These are phyloP conservation scores for Magnolia sinica DNA, from an alignment of 164 flowering plant species.

Conservation along the genomic window DNA sequence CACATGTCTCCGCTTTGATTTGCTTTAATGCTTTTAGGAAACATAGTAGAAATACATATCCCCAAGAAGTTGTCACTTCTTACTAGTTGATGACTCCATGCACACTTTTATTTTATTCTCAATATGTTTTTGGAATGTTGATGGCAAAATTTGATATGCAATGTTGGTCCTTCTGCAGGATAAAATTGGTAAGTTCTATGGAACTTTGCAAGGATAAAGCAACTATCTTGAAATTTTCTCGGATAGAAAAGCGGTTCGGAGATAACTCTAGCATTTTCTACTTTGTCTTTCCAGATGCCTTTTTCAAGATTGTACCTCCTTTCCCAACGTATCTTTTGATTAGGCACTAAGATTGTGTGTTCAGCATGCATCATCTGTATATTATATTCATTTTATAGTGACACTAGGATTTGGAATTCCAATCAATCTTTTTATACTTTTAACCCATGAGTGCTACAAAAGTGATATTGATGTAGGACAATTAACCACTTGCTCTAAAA, in stretches of 20 bases:
- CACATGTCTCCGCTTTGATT: background rate
- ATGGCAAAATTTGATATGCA: conserved; percentile 6
- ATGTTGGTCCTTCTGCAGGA: conserved; percentile 51
- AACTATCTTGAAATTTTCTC: conserved; percentile 11
- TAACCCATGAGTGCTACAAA: no score
- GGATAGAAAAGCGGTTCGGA: conserved; percentile 17
- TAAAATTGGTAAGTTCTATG: conserved; percentile 82
- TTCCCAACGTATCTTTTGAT: background rate
- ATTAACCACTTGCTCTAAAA: no score
- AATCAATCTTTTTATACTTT: background rate
- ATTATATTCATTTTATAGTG: background rate
- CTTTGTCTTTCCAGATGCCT: background rate
- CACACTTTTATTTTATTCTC: background rate
- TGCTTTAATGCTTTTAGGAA: background rate
- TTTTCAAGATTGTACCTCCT: background rate
- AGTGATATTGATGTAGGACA: no score
- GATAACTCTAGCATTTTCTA: background rate
- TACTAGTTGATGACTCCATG: background rate
- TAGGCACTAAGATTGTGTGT: background rate
- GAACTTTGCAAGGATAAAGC: conserved; percentile 20
- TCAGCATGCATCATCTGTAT: background rate
- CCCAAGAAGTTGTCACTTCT: background rate
- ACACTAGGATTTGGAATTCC: background rate
- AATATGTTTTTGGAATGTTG: background rate
- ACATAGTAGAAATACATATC: background rate